phyloP scores from a whole-genome alignment of 192 early-diverging fungal genomes.

The Coemansia sp. region DNA sequence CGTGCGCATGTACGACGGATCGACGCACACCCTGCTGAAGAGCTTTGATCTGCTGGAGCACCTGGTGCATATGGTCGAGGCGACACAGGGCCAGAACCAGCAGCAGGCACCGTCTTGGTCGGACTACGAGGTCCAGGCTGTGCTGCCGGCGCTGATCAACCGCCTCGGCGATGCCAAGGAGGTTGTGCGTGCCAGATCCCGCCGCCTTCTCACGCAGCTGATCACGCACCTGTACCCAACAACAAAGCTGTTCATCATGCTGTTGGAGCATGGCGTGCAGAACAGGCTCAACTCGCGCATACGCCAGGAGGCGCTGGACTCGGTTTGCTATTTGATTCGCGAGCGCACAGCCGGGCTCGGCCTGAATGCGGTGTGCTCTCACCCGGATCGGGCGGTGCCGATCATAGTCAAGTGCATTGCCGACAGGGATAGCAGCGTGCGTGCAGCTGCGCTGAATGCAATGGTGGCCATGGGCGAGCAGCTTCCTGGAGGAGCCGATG shows the following conservation, averaged over 20 bases:
- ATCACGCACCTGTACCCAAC: slow-evolving; percentile 75
- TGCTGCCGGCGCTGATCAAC: slow-evolving; percentile 66
- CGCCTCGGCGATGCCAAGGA: slow-evolving; percentile 87
- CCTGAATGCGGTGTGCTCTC: slow-evolving; percentile 39
- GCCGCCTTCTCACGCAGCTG: slow-evolving; percentile 70
- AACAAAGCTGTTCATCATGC: slow-evolving; percentile 70
- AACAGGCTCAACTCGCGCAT: slow-evolving; percentile 77
- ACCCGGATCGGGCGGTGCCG: slow-evolving; percentile 69
- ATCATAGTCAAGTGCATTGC: slow-evolving; percentile 71
- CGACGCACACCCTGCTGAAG: slow-evolving; percentile 83
- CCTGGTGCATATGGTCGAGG: slow-evolving; percentile 64
- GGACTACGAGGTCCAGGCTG: slow-evolving; percentile 80
- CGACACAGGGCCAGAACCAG: slow-evolving; percentile 53
- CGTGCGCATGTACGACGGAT: slow-evolving; percentile 89
- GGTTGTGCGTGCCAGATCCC: slow-evolving; percentile 64
- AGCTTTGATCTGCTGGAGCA: slow-evolving; percentile 81
- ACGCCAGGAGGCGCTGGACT: slow-evolving; percentile 81
- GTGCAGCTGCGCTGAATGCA: slow-evolving; percentile 73
- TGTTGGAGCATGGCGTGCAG: slow-evolving; percentile 66
- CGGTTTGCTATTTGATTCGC: slow-evolving; percentile 71
- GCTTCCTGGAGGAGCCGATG: slow-evolving; percentile 64
- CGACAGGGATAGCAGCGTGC: slow-evolving; percentile 80
- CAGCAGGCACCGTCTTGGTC: slow-evolving; percentile 41
- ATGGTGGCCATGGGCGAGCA: slow-evolving; percentile 74
- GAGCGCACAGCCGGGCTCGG: slow-evolving; percentile 49